Evolutionary conservation across 2,329 filamentous ascomycete genomes (phyloP), one percentile per base, ranked within the genome.

Genomic region (Colletotrichum agaves): DNA sequence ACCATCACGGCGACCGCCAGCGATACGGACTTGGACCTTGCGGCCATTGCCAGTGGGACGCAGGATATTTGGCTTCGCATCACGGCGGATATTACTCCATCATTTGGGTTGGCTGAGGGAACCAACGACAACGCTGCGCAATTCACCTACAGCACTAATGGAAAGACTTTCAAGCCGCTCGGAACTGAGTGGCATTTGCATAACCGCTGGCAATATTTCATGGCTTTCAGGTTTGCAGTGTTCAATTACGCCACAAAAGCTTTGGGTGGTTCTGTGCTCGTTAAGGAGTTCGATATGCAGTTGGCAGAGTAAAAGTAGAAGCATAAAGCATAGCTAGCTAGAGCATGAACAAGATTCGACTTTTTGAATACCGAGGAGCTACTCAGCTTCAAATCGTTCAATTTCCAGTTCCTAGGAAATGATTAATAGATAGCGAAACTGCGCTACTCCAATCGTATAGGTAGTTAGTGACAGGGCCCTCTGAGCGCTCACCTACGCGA

Each of bases 191-290:
- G 77, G 17, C 70, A 72, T 2, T 67, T 85, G 69, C 78, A 75
- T 66, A 82, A 73, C 23, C 74, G 77, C 21, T 84, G 82, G 81
- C 66, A 75, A 12, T 83, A 79, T 73, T 86, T 84, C 61, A 79
- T 83, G 71, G 84, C 81, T 0, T 85, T 84, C 70, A 77, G 83
- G 0, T 86, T 77, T 70, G 83, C 78, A 0, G 79, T 85, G 3
- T 85, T 85, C 63, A 85, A 85, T 70, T 83, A 78, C 74, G 84
- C 83, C 0, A 85, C 83, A 0, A 75, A 76, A 49, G 37, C 52
- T 1, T 17, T 74, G 15, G 74, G 74, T 0, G 74, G 73, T 8
- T 70, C 66, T 2, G 53, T 67, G 2, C 27, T 59, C 0, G 49
- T 68, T 4, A 66, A 68, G 41, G 65, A 66, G 19, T 68, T 68